Evolutionary conservation across 306 rosid species (phyloP), one percentile per base, ranked within the genome.

Genomic region (Quercus ilex): DNA sequence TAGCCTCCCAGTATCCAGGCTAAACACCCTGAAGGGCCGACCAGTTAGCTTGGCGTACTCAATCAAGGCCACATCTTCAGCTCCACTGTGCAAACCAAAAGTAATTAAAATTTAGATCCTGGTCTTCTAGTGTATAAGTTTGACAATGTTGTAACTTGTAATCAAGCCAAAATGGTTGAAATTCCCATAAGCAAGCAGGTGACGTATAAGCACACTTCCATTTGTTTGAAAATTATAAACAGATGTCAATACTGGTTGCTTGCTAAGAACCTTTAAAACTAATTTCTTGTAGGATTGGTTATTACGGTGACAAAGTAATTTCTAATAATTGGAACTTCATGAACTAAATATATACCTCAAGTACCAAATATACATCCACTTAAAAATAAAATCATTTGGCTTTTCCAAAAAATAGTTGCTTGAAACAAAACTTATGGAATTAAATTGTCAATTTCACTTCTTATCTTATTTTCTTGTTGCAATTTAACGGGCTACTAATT

Each of bases 11-110:
- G 99, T 96, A 85, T 93, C 99, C 77, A 94, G 69, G 80, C 98
- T 92, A 85, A 94, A 94, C 60, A 93, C 97, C 85, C 98, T 84
- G 55, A 76, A 92, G 43, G 97, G 92, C 57, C 96, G 88, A 46
- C 99, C 98, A 5, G 98, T 95, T 82, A 95, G 83, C 81, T 81
- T 94, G 0, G 99, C 99, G 7, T 95, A 95, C 91, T 95, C 98
- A 26, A 95, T 93, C 82, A 95, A 81, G 65, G 91, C 96, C 75
- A 95, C 97, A 87, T 95, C 99, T 87, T 95, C 98, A 59, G 99
- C 98, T n/a, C 99, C 98, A 83, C 98, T 95, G 94, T 84, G 83
- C 73, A 80, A 71, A 71, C 26, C 57, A 71, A 23, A 30, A 6
- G 13, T 5, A 31, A 67, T 35, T 28, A 19, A 67, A 33, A 33